A percentile compares a stretch with the other conserved stretches of the same genome.
These are phyloP conservation scores for Daldinia sp. DNA, from an alignment of 2,329 filamentous ascomycete genomes.

Conservation along the genomic window DNA sequence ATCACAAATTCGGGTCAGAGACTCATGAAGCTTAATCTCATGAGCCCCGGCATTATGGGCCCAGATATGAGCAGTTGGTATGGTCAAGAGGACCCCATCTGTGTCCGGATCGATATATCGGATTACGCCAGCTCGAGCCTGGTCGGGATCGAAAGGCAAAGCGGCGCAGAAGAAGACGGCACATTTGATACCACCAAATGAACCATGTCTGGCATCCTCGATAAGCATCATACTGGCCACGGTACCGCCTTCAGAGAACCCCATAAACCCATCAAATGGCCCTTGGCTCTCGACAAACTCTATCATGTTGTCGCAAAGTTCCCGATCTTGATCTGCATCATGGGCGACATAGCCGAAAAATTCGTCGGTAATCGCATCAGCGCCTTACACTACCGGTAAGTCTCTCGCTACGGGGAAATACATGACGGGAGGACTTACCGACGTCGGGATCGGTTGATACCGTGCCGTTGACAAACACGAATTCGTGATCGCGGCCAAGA, in stretches of 20 bases:
- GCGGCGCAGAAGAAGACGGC: constrained; percentile 51
- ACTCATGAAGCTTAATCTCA: constrained; percentile 34
- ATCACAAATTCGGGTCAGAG: constrained; percentile 44
- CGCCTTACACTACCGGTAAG: constrained; percentile 24
- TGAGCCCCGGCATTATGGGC: constrained; percentile 39
- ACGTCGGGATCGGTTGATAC: constrained; percentile 43
- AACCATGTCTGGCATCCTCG: constrained; percentile 46
- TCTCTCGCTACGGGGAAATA: not conserved
- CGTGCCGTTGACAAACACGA: constrained; percentile 47
- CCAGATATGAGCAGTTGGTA: constrained; percentile 50
- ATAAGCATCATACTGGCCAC: constrained; percentile 51
- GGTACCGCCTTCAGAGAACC: constrained; percentile 51
- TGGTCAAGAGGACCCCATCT: constrained; percentile 45
- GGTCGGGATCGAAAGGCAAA: constrained; percentile 48
- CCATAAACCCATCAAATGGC: constrained; percentile 51
- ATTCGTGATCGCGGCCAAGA: constrained; percentile 45
- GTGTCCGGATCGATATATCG: constrained; percentile 46
- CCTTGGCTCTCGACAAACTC: constrained; percentile 45
- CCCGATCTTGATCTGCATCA: constrained; percentile 39
- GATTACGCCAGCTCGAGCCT: constrained; percentile 43
- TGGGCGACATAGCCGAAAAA: constrained; percentile 46
- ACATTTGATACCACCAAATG: constrained; percentile 49
- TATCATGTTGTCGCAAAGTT: constrained; percentile 45
- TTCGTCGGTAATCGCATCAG: constrained; percentile 42
- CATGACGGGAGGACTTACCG: constrained; percentile 33